phyloP scores from a whole-genome alignment of 2,329 filamentous ascomycete species.

The Talaromyces sp. region DNA sequence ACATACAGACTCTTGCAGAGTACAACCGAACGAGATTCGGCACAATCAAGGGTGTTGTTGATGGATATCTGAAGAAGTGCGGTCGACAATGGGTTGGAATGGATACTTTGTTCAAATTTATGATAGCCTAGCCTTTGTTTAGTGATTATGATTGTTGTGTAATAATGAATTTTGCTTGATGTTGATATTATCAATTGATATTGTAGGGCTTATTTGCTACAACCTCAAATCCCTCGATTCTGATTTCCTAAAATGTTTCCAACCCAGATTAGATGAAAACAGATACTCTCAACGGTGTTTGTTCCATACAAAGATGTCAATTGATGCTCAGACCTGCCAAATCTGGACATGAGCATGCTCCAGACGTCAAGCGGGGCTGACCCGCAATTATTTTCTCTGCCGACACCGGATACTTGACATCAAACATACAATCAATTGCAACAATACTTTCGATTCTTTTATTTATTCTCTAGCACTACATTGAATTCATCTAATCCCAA shows the following conservation, averaged over 20 bases:
- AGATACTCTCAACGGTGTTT: too few species aligned
- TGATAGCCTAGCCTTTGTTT: conserved; percentile 7
- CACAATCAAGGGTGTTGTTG: conserved; percentile 70
- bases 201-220: not conserved
- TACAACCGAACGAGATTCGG: conserved; percentile 76
- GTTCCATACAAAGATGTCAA: too few species aligned
- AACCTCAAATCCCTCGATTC: not conserved
- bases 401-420: not conserved
- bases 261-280: too few species aligned
- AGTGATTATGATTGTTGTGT: not conserved
- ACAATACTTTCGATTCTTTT: not conserved
- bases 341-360: not conserved
- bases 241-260: too few species aligned
- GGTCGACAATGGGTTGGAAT: conserved; percentile 90
- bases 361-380: not conserved
- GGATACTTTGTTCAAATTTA: conserved; percentile 70
- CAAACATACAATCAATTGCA: not conserved
- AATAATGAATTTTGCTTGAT: not conserved
- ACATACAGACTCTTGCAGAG: conserved; percentile 66
- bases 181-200: not conserved
- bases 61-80: conserved; percentile 81
- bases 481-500: conserved; percentile 9
- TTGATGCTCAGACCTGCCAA: not conserved
- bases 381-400: conserved; percentile 1
- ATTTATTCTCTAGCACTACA: not conserved